Conservation (phyloP, 768 basidiomycete genomes). For the Leccinum longicurvipes region DNA sequence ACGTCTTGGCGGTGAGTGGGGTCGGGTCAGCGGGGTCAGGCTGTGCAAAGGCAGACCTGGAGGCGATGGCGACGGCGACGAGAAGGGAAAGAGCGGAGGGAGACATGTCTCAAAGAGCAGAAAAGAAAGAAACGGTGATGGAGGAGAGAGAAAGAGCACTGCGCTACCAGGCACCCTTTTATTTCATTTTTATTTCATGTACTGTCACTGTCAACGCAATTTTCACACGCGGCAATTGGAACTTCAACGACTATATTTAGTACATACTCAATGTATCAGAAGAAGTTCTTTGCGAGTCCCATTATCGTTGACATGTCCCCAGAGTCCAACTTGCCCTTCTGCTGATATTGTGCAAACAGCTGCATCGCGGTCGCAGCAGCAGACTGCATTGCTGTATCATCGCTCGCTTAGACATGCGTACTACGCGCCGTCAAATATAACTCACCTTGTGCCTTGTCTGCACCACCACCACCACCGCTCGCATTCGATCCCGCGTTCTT, state of each 20-base stretch:
- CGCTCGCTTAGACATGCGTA: neutral
- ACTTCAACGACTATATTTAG: too few species aligned
- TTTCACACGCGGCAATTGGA: too few species aligned
- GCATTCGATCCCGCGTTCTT: conserved; percentile 21
- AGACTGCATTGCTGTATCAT: conserved; percentile 28
- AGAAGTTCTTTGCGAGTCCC: conserved; percentile 23
- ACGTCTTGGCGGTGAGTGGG: conserved; percentile 45
- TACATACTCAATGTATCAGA: neutral
- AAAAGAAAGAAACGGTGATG: too few species aligned
- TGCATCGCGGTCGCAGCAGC: conserved; percentile 32
- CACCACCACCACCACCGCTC: neutral
- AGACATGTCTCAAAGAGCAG: conserved; percentile 41
- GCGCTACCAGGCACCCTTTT: neutral
- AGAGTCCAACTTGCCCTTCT: conserved; percentile 25
- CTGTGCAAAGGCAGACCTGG: conserved; percentile 30
- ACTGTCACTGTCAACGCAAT: too few species aligned
- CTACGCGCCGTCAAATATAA: neutral
- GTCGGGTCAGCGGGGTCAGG: conserved; percentile 42
- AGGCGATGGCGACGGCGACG: conserved; percentile 29
- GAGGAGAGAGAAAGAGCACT: neutral
- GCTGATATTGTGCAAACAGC: conserved; percentile 23
- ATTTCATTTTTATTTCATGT: too few species aligned
- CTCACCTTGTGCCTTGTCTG: conserved; percentile 28
- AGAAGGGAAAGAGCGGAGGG: conserved; percentile 45
- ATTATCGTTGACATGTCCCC: conserved; percentile 29